Base-by-base conservation (phyloP, 345 rosid genomes). In the Brassica incana region DNA sequence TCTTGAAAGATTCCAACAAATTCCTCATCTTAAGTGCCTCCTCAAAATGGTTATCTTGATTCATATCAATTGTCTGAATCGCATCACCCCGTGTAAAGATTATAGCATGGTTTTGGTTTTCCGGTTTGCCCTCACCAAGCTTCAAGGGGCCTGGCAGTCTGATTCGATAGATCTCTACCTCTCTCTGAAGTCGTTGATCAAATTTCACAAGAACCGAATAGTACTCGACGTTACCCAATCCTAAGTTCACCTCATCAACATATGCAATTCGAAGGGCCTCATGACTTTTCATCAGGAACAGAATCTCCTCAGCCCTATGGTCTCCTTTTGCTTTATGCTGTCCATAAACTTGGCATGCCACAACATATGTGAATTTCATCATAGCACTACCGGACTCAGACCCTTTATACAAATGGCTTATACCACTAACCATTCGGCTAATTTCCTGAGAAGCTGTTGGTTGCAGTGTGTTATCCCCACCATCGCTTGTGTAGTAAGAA, bases 61-160 rank as follows among this genome's bases (percentile, higher is more conserved):
- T 95, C 99, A 95, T 95, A 77, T 95, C 98, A 67, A 95, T 95
- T n/a, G 99, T 95, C 79, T 95, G 99, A 68, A 95, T 85, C 33
- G 99, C 99, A 87, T 92, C 99, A 36, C 99, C 99, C 15, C 98
- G 90, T 33, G 99, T 95, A 84, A 95, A 95, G 78, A 95, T 95
- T 50, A 93, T 62, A 62, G 99, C 98, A 82, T 95, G 99, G 80
- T 95, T 95, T 85, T 95, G 99, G 85, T 95, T 95, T 84, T 95
- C 99, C 15, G 99, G 99, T 78, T 95, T 95, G 16, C 99, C 99
- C 85, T 95, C 99, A 27, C 99, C 99, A 73, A 95, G 92, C 86
- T 95, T 95, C 89, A 95, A 74, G 0, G 97, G 96, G 73, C 98
- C 98, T 72, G 99, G 99, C 85, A 95, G 83, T 78, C 88, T 90